Percentiles rank a stretch among this genome's conserved stretches.
These are phyloP conservation scores for Falciphora oryzae DNA, from an alignment of 2,329 filamentous ascomycete genomes.

Conservation along the genomic window DNA sequence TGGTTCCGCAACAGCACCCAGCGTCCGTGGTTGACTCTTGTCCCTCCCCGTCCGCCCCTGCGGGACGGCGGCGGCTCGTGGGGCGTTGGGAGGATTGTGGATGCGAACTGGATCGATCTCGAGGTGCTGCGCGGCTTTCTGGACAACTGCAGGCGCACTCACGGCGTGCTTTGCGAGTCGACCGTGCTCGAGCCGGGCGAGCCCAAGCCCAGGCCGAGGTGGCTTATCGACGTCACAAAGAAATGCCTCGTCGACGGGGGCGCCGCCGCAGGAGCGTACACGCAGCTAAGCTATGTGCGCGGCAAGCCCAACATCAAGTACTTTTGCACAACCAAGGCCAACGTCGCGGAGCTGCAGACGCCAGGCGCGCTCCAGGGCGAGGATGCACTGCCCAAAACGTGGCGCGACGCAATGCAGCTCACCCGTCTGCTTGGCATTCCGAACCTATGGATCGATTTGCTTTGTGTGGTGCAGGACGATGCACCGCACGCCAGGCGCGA, in stretches of 20 bases:
- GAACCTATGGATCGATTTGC: neutral
- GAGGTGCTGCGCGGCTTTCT: neutral
- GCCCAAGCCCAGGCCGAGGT: neutral
- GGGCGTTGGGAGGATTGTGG: neutral
- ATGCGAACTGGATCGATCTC: neutral
- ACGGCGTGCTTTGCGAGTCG: neutral
- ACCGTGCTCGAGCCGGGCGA: neutral
- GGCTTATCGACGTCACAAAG: neutral
- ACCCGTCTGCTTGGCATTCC: neutral
- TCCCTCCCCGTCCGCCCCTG: neutral
- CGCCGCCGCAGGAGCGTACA: neutral
- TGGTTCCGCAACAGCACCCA: neutral
- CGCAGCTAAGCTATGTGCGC: too few species aligned
- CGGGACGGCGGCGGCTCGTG: neutral
- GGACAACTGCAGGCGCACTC: neutral
- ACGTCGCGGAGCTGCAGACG: too few species aligned
- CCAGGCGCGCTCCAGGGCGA: neutral
- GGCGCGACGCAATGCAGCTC: neutral
- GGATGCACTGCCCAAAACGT: neutral
- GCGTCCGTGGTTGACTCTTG: too few species aligned
- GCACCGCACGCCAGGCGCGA: neutral
- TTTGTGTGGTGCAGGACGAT: neutral
- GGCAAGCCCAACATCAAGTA: too few species aligned
- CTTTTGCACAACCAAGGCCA: too few species aligned
- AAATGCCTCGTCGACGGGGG: neutral